phyloP scores from a whole-genome alignment of 2,329 filamentous ascomycete genomes.

The Capronia americana region DNA sequence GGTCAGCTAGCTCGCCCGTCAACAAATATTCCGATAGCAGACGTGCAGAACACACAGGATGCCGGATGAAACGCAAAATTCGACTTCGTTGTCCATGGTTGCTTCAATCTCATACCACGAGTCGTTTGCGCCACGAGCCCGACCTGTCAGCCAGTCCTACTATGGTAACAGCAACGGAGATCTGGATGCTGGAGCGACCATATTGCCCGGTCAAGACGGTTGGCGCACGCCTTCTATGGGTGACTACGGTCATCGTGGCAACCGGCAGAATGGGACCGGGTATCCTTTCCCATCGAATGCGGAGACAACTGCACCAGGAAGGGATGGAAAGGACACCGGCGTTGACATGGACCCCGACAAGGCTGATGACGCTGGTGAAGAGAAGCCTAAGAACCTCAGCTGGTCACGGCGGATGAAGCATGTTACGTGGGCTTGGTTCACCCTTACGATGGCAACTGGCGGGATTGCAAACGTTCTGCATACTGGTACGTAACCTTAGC shows the following conservation, averaged over 20 bases:
- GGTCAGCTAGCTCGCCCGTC: not conserved
- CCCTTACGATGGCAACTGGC: conserved; percentile 68
- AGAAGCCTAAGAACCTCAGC: conserved; percentile 44
- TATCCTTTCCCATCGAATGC: not conserved
- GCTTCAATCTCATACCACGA: not conserved
- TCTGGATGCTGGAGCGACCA: not conserved
- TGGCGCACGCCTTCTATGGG: conserved; percentile 55
- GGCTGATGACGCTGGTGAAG: conserved; percentile 30
- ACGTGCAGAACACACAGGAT: not conserved
- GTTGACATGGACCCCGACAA: too few species aligned
- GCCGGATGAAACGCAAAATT: not conserved
- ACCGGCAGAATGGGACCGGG: conserved; percentile 7
- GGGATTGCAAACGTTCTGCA: conserved; percentile 67
- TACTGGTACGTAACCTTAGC: conserved; percentile 50
- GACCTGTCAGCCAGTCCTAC: not conserved
- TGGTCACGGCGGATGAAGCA: conserved; percentile 65
- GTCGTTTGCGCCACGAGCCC: not conserved
- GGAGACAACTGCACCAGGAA: not conserved
- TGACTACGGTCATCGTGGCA: conserved; percentile 45
- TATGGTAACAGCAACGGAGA: not conserved
- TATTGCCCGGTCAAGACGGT: conserved; percentile 43
- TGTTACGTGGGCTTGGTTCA: conserved; percentile 81
- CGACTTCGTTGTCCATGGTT: not conserved
- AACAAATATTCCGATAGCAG: not conserved
- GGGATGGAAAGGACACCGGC: not conserved